Evolutionary conservation across 2,329 filamentous ascomycete species (phyloP).

Genomic region (Arthroderma sp.): DNA sequence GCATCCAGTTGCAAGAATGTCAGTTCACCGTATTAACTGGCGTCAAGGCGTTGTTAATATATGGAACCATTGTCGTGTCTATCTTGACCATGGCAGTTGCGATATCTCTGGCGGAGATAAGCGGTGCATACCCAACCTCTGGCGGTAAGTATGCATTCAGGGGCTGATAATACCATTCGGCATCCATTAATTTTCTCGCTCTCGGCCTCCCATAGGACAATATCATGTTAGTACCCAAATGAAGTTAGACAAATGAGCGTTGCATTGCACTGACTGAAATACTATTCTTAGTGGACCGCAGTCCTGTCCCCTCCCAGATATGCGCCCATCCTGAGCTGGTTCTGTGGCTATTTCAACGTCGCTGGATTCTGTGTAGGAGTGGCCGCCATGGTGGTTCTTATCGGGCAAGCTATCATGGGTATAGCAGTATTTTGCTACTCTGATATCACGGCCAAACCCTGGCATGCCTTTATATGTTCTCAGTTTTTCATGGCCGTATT

Average conservation of each 20-base stretch:
- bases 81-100: neutral
- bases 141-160: neutral
- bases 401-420: neutral
- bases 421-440: neutral
- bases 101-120: conserved; percentile 1
- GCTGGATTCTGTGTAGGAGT: neutral
- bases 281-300: neutral
- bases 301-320: neutral
- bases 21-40: neutral
- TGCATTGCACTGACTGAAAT: no score
- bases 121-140: conserved; percentile 1
- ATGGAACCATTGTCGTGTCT: neutral
- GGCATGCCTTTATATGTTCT: neutral
- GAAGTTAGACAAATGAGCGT: neutral
- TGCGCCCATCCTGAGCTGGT: neutral
- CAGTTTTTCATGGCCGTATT: neutral
- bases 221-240: neutral
- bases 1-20: neutral
- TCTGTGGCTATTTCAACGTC: conserved; percentile 1
- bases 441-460: neutral
- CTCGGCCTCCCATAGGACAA: neutral
- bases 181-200: neutral
- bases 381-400: neutral
- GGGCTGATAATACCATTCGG: neutral
- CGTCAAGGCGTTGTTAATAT: neutral